Base-by-base conservation (phyloP, 2,329 filamentous ascomycete genomes). In the Camillea tinctor region DNA sequence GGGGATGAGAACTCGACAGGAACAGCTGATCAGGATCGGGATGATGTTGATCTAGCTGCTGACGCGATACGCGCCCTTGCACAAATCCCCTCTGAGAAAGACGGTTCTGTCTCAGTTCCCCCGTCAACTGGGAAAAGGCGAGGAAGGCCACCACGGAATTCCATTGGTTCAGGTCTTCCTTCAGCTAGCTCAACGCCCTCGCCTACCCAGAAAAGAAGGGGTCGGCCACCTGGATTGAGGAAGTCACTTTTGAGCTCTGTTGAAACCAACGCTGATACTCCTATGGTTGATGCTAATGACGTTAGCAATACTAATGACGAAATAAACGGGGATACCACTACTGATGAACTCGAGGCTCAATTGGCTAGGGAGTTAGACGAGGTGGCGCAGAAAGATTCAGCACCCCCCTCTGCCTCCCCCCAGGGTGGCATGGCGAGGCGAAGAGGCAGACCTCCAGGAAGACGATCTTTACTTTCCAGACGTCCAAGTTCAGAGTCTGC, bases 11-110 rank as follows among this genome's bases (percentile, higher is more conserved):
- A 59, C 52, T 19, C 23, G 36, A 26, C 24, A 5, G 56, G 48
- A 7, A 63, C 55, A 24, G 21, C 55, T 50, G 62, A 62, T 20
- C 56, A 58, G 17, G 69, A 76, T 60, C 72, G 76, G 17, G 69
- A 76, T 60, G 72, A 76, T n/a, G 70, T 79, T 21, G 77, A 81
- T 59, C 64, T 79, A 4, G 80, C 79, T 1, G 73, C 74, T 5
- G 72, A 74, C 5, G 73, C 73, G 22, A 69, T 77, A 54, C 70
- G 71, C 24, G 67, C 72, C 21, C 68, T 74, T 13, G 69, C 69
- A 1, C 61, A 68, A 19, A 57, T 65, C 24, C 62, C 66, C 26
- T n/a, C 9, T 11, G 54, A 63, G 20, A 57, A 50, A 19, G 30
- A 44, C n/a, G 17, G 48, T 51, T 54, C 57, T 26, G 23, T 59